Conservation (phyloP, 192 early-diverging fungal genomes). For the Linnemannia exigua region DNA sequence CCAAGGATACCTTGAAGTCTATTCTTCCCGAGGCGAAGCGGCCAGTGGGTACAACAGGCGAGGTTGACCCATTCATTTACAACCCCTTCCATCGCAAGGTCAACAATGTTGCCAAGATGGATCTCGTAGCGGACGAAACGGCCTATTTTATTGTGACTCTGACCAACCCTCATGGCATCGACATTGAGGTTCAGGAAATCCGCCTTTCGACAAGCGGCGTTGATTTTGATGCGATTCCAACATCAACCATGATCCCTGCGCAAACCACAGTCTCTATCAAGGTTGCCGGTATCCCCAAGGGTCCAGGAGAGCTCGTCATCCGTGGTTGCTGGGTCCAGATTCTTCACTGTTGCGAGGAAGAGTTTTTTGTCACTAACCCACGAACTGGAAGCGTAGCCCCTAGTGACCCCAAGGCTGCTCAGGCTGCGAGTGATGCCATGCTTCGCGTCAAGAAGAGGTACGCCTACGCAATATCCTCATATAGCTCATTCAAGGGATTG, state of each 20-base stretch:
- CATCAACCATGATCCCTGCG: slow-evolving; percentile 76
- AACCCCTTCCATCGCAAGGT: slow-evolving; percentile 80
- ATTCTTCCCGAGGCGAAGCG: slow-evolving; percentile 47
- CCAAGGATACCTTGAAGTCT: slow-evolving; percentile 52
- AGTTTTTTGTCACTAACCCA: slow-evolving; percentile 61
- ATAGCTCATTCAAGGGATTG: too few relatives aligned
- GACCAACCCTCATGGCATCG: slow-evolving; percentile 85
- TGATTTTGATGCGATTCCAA: slow-evolving; percentile 68
- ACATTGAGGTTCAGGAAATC: slow-evolving; percentile 80
- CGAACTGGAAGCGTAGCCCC: slow-evolving; percentile 10
- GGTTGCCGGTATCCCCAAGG: slow-evolving; percentile 73
- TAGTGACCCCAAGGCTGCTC: not conserved
- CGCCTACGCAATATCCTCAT: not conserved
- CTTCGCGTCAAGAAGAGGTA: slow-evolving; percentile 47
- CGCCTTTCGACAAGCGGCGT: slow-evolving; percentile 73
- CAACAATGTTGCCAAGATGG: slow-evolving; percentile 61
- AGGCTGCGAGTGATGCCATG: slow-evolving; percentile 13
- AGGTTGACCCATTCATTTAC: slow-evolving; percentile 82
- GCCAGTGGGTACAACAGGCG: slow-evolving; percentile 36
- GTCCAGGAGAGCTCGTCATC: slow-evolving; percentile 71
- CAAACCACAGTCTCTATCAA: slow-evolving; percentile 72
- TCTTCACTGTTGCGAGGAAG: slow-evolving; percentile 67
- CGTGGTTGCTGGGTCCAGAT: slow-evolving; percentile 72
- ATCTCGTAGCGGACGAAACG: slow-evolving; percentile 77
- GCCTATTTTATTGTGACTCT: slow-evolving; percentile 79